Percentiles rank a stretch among this genome's conserved stretches.
phyloP scores from a whole-genome alignment of 768 basidiomycete species.

The Podaxis sp. region DNA sequence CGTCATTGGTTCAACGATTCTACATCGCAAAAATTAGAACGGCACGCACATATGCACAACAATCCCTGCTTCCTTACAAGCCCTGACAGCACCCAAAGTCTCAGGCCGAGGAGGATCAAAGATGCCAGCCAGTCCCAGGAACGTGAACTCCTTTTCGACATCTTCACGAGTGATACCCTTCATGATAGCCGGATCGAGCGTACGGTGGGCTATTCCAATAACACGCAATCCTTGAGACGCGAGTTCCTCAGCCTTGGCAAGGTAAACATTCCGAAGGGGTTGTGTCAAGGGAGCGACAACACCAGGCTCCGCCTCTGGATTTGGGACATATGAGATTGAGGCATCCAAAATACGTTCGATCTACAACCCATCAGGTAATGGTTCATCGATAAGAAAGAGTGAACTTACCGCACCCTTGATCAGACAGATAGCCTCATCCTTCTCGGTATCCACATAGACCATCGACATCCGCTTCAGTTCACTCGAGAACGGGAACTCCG shows the following conservation, averaged over 20 bases:
- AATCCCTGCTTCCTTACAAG: conserved; percentile 52
- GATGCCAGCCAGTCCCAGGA: conserved; percentile 54
- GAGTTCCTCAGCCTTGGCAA: conserved; percentile 34
- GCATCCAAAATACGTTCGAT: conserved; percentile 51
- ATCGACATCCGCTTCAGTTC: conserved; percentile 50
- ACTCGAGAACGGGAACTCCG: conserved; percentile 48
- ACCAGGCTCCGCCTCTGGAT: conserved; percentile 23
- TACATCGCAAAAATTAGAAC: too few species aligned
- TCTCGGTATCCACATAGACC: conserved; percentile 30
- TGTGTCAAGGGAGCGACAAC: conserved; percentile 27
- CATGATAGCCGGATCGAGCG: conserved; percentile 20
- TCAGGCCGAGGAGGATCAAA: conserved; percentile 58
- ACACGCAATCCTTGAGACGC: conserved; percentile 41
- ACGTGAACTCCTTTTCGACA: conserved; percentile 44
- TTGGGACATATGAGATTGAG: conserved; percentile 33
- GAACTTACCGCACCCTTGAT: conserved; percentile 37
- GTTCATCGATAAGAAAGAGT: neutral
- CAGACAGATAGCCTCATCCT: conserved; percentile 22
- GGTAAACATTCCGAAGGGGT: conserved; percentile 24
- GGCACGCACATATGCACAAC: conserved; percentile 38
- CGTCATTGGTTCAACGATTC: too few species aligned
- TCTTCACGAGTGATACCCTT: conserved; percentile 35
- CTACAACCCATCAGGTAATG: conserved; percentile 11
- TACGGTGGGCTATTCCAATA: conserved; percentile 33
- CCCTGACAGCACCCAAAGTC: conserved; percentile 47